phyloP scores from a whole-genome alignment of 2,329 filamentous ascomycete genomes.

The Fusarium bactridioides region DNA sequence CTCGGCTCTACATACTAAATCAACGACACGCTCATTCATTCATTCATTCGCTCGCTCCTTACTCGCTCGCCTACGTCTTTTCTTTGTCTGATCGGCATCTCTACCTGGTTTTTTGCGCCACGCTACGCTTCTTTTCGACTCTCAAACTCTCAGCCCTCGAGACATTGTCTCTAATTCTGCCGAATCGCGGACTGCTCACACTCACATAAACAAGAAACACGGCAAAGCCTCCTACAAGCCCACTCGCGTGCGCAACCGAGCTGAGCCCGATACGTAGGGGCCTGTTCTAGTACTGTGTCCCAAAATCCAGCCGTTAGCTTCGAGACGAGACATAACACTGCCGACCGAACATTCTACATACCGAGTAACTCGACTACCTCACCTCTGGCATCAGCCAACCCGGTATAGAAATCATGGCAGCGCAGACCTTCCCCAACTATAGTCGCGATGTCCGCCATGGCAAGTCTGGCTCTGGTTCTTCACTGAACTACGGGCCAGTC shows the following conservation, averaged over 20 bases:
- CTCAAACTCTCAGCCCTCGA: constrained; percentile 15
- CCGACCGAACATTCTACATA: not conserved
- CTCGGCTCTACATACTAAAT: constrained; percentile 1
- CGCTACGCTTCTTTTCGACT: constrained; percentile 28
- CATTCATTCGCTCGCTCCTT: constrained; percentile 24
- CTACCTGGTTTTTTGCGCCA: constrained; percentile 31
- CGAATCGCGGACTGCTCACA: constrained; percentile 24
- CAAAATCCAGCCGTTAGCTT: not conserved
- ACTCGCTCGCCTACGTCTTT: constrained; percentile 13
- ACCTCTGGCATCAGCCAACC: not conserved
- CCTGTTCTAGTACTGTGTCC: constrained; percentile 20
- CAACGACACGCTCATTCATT: constrained; percentile 13
- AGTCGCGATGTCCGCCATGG: constrained; percentile 44
- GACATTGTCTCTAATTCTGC: constrained; percentile 25
- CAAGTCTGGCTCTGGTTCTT: constrained; percentile 35
- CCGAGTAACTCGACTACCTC: not conserved
- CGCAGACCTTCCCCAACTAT: constrained; percentile 39
- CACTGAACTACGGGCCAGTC: constrained; percentile 54
- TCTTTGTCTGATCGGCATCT: constrained; percentile 30
- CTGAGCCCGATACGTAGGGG: constrained; percentile 11
- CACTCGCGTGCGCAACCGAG: constrained; percentile 25
- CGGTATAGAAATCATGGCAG: constrained; percentile 41
- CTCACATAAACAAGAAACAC: constrained; percentile 20
- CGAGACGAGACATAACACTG: constrained; percentile 8
- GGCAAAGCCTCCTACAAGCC: constrained; percentile 12